A percentile compares a stretch with the other conserved stretches of the same genome.
Conservation (phyloP, 257 asterid species). For the Solanum pennellii region DNA sequence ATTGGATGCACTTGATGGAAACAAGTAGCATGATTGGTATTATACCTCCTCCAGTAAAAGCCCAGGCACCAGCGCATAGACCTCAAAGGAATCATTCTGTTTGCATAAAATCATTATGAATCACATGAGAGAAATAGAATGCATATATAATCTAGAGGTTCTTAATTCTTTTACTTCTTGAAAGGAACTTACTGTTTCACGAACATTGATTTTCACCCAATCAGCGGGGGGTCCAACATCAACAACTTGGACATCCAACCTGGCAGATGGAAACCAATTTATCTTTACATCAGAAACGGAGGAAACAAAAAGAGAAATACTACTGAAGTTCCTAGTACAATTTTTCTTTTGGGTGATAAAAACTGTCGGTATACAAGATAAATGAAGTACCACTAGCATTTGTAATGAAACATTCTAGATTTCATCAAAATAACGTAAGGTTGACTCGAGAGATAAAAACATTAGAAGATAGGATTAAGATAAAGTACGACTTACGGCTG, state of each 20-base stretch:
- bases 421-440: no score
- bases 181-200: conserved; percentile 56
- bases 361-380: background rate
- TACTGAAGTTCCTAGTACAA: background rate
- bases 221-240: conserved; percentile 92
- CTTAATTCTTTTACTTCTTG: background rate
- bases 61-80: conserved; percentile 87
- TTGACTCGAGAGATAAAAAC: background rate
- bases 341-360: background rate
- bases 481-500: conserved; percentile 48
- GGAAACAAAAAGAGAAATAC: background rate
- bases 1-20: background rate
- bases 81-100: conserved; percentile 79
- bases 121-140: background rate
- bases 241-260: conserved; percentile 55
- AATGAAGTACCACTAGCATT: no score
- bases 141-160: background rate
- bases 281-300: background rate
- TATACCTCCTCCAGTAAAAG: conserved; percentile 84
- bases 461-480: background rate
- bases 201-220: conserved; percentile 87
- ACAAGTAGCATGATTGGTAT: background rate
- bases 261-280: conserved; percentile 12
- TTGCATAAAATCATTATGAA: background rate
- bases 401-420: no score